Base-by-base conservation (phyloP, 1,284 basidiomycete genomes). In the Lignosus rhinocerotis region DNA sequence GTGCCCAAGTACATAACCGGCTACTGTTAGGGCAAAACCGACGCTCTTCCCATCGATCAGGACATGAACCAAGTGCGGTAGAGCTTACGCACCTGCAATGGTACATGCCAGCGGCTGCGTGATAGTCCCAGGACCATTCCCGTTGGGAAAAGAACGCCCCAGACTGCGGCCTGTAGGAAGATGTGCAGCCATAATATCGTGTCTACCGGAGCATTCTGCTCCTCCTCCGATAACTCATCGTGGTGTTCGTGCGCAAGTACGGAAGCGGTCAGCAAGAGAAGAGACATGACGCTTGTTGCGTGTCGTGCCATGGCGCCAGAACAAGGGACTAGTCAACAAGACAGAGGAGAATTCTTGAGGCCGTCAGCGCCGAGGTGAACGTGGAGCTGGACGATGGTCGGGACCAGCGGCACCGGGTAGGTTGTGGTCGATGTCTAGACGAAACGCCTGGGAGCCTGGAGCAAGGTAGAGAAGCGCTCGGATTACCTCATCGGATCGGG, bases 61-160 rank as follows among this genome's bases (percentile, higher is more conserved):
- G 2, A 17, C 32, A 21, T 30, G 54, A 41, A 38, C 46, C 31
- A 48, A 44, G 32, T 21, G 38, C 2, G 34, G 1, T 8, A 16
- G 19, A 44, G 6, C 51, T 69, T 75, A 46, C 58, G 49, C 49
- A 90, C 87, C 76, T 95, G 93, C 2, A 94, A 72, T 4, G 93
- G 93, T 44, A 94, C 92, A 72, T 95, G 93, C 86, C 90, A 94
- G 69, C 84, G 81, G 72, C 84, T 93, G 69, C 88, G 82, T 8
- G 87, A 80, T 31, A 95, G 77, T 9, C 93, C 93, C 2, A 95
- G 76, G 0, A 94, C 90, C 93, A 95, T 94, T 25, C 93, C 93
- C 8, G 88, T 78, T 0, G 93, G 93, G 69, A 94, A 95, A 19
- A 94, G 70, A 11, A 94, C 71, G 1, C 88, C 90, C 93, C 93